Conservation (phyloP, 176 grass and related monocot genomes). For the Cenchrus purpureus region DNA sequence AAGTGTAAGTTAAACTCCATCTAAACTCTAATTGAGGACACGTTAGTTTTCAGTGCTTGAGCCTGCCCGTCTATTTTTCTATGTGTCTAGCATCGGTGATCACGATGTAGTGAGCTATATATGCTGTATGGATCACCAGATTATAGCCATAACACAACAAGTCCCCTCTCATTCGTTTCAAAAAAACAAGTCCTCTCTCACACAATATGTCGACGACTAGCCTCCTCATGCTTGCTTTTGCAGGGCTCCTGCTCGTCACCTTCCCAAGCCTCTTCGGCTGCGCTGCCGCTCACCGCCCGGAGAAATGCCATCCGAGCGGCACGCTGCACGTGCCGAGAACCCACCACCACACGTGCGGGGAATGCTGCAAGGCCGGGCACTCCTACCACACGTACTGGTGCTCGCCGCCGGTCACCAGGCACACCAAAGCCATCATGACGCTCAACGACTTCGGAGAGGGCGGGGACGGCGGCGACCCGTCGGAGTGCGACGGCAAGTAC, state of each 20-base stretch:
- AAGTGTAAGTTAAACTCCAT: too few relatives aligned
- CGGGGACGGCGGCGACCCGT: constrained; percentile 42
- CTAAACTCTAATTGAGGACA: not conserved
- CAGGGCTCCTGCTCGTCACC: constrained; percentile 13
- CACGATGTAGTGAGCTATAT: not conserved
- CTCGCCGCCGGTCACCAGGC: constrained; percentile 42
- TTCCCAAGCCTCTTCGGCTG: not conserved
- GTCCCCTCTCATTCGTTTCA: too few relatives aligned
- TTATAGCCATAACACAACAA: not conserved
- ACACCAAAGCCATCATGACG: constrained; percentile 38
- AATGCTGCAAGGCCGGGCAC: constrained; percentile 53
- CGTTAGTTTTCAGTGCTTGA: not conserved
- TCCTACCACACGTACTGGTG: constrained; percentile 56
- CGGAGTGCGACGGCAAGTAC: constrained; percentile 52
- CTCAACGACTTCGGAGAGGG: constrained; percentile 44
- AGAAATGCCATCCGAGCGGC: constrained; percentile 34
- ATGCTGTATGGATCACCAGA: not conserved
- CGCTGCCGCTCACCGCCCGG: too few relatives aligned
- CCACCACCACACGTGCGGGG: constrained; percentile 29
- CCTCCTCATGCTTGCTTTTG: constrained; percentile 26
- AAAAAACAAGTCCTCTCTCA: too few relatives aligned
- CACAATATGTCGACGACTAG: not conserved
- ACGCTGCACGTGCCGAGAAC: not conserved
- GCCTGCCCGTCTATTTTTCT: not conserved
- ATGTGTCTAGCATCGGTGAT: not conserved